These are phyloP conservation scores for Delonix regia DNA, from an alignment of 306 rosid species.

Conservation along the genomic window DNA sequence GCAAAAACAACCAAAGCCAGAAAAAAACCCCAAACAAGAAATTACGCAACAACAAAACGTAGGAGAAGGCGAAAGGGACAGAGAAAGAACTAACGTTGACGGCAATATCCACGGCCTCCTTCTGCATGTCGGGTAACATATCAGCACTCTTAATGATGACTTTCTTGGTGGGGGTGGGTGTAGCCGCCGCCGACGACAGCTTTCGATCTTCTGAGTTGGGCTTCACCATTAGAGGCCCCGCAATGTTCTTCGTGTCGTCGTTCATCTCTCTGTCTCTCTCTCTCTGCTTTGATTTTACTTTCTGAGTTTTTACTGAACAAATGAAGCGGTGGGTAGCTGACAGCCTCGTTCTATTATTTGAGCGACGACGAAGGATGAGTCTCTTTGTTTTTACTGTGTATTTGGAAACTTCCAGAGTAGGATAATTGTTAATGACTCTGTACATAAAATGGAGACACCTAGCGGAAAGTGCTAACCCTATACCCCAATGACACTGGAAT, in stretches of 20 bases:
- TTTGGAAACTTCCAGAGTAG: constrained; percentile 3
- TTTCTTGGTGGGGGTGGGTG: constrained; percentile 52
- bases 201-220: constrained; percentile 73
- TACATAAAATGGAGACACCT: neutral
- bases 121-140: constrained; percentile 84
- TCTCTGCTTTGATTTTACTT: neutral
- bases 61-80: neutral
- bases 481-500: neutral
- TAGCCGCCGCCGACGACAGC: constrained; percentile 46
- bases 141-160: constrained; percentile 92
- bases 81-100: constrained; percentile 58
- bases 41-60: neutral
- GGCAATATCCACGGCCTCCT: constrained; percentile 91
- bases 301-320: neutral
- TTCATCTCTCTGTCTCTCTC: constrained; percentile 46
- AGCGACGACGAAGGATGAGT: neutral
- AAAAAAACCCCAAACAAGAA: neutral
- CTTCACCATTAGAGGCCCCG: constrained; percentile 52
- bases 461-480: neutral
- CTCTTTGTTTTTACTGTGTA: neutral
- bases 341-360: neutral
- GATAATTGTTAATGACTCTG: neutral
- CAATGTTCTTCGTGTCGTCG: constrained; percentile 64
- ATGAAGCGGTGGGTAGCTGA: neutral
- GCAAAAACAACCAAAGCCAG: neutral